Base-by-base conservation (phyloP, 2,329 filamentous ascomycete species). In the Pseudogymnoascus verrucosus region DNA sequence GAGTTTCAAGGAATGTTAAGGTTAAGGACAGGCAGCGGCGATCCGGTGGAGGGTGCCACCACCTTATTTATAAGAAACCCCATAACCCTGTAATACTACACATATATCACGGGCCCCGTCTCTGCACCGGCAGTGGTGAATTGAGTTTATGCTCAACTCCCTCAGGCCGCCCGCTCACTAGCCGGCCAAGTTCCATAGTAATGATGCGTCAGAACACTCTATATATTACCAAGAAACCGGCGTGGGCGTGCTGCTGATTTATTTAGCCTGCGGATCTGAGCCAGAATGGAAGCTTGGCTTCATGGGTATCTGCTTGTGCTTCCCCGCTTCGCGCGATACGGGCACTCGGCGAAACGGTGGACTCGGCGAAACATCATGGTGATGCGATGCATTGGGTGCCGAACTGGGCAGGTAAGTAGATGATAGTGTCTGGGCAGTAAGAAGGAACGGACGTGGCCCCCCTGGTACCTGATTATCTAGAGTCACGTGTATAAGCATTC, bases 241-340 rank as follows among this genome's bases (percentile, higher is more conserved):
- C 26, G n/a, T 11, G 47, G 51, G 47, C 26, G n/a, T 3, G 47
- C 6, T 34, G n/a, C 19, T 19, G 19, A 57, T 57, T 57, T 57
- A 57, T 57, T 57, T 57, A 57, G 51, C 51, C 51, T 57, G 47
- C 51, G 26, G 51, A 57, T 57, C 51, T 34, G 51, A 57, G 51
- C 51, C 51, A 34, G 7, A 34, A 34, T 5, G 6, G 26, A 57
- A 3, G 14, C 51, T 57, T 57, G 51, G 51, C 51, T 57, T 57
- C 51, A 57, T 57, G 51, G 51, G 51, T 57, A 11, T 34, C 12
- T 34, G 31, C 26, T 19, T 28, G 28, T 7, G 5, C 42, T 54
- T 34, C 51, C 51, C 51, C 51, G 51, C 51, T 57, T 57, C 51
- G 10, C 2, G 16, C 11, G 51, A 57, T 19, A 34, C 51, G 26